phyloP scores from a whole-genome alignment of 2,329 filamentous ascomycete species.

The Dryadomyces quercus-mongolicae region DNA sequence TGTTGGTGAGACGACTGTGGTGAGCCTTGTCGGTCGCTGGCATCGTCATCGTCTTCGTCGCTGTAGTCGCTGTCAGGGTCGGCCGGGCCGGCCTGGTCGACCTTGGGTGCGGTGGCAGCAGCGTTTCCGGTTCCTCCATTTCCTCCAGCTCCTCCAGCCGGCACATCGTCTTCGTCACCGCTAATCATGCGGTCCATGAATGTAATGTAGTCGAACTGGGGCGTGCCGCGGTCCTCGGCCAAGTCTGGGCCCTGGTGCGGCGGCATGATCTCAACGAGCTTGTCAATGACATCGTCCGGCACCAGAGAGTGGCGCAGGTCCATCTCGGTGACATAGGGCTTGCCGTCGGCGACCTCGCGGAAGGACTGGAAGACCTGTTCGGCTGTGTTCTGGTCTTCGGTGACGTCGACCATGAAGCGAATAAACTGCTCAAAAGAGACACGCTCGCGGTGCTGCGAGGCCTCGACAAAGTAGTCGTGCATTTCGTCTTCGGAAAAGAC shows the following conservation, averaged over 20 bases:
- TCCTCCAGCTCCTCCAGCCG: no score
- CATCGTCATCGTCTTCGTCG: slow-evolving; percentile 14
- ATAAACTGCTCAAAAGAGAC: slow-evolving; percentile 99
- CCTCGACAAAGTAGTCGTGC: slow-evolving; percentile 86
- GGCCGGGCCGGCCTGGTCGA: neutral
- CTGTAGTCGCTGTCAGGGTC: neutral
- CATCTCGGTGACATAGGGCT: slow-evolving; percentile 97
- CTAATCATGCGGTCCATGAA: slow-evolving; percentile 85
- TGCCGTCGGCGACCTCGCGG: slow-evolving; percentile 92
- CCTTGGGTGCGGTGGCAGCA: neutral
- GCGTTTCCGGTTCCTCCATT: no score
- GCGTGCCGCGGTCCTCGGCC: slow-evolving; percentile 68
- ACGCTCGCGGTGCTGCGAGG: slow-evolving; percentile 55
- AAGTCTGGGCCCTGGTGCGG: slow-evolving; percentile 71
- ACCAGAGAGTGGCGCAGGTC: slow-evolving; percentile 91
- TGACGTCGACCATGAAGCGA: slow-evolving; percentile 97
- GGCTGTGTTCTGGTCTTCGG: slow-evolving; percentile 95
- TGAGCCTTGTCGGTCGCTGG: neutral
- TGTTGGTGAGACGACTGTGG: neutral
- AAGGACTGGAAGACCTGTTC: slow-evolving; percentile 98
- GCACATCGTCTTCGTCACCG: slow-evolving; percentile 5
- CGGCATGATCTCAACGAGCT: slow-evolving; percentile 80
- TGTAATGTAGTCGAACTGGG: slow-evolving; percentile 90
- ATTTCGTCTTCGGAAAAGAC: slow-evolving; percentile 98
- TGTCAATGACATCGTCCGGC: slow-evolving; percentile 92